Evolutionary conservation across 2,329 filamentous ascomycete genomes (phyloP), one percentile per base, ranked within the genome.

Genomic region (Nemania sp.): DNA sequence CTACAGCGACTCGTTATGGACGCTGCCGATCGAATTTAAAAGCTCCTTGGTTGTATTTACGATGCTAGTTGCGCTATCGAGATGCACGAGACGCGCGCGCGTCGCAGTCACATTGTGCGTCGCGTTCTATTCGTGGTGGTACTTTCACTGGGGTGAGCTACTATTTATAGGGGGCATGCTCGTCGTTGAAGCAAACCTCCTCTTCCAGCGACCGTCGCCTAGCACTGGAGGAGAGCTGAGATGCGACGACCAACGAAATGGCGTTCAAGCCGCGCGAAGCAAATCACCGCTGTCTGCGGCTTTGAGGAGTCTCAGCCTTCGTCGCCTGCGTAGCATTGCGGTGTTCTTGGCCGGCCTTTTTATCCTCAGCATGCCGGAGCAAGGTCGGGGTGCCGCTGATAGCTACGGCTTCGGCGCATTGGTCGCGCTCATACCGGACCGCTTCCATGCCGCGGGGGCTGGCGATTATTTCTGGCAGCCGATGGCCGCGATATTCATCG

Each of bases 1-100:
- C n/a, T 77, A 76, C 61, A 74, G 75, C 62, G 60, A 70, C 15
- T 74, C 74, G 39, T 59, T 75, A n/a, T 77, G 75, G 75, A 77
- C 75, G 1, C 64, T 77, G 32, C 74, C 75, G 0, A 67, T 76
- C 35, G 75, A 77, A 65, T 76, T 76, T 56, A 69, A 69, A 49
- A 68, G 71, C 64, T 76, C 74, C 5, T 59, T 77, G n/a, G 65
- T 75, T 12, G 49, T 77, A 10, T 77, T 76, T 49, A 63, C 73
- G 34, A 65, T 71, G 50, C 64, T 76, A 20, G 65, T 74, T 2
- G 74, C 73, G 2, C 69, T 76, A 7, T 66, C 67, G 17, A 65
- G 68, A 13, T 64, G 66, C 15, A 62, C 63, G 20, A 52, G 57
- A 3, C 54, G 67, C 6, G 60, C 68, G 18, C 59, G 72, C 10